Conservation (phyloP, 176 grass and related monocot species). For the Olyra latifolia region DNA sequence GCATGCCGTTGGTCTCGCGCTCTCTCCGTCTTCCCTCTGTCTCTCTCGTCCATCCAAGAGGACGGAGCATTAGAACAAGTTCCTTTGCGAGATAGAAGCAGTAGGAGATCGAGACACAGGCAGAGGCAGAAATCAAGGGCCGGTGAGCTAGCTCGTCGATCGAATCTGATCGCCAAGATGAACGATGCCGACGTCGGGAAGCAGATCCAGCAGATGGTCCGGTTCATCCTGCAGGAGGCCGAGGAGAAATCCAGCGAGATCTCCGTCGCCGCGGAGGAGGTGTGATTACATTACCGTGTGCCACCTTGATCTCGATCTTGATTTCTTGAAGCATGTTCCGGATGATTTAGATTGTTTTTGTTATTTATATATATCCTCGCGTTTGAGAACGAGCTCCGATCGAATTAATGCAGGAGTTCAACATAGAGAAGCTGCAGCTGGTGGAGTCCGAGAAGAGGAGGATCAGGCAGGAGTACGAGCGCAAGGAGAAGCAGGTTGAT, state of each 20-base stretch:
- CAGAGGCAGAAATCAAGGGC: neutral
- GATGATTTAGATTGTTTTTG: neutral
- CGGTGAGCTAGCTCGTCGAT: neutral
- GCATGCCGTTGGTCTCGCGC: neutral
- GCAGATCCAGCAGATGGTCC: slow-evolving; percentile 86
- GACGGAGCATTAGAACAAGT: neutral
- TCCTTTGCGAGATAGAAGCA: neutral
- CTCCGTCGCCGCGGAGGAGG: slow-evolving; percentile 72
- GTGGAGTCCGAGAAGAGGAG: slow-evolving; percentile 68
- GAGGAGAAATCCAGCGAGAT: slow-evolving; percentile 91
- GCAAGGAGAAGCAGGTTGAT: slow-evolving; percentile 80
- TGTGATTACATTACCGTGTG: neutral
- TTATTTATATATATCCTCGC: neutral
- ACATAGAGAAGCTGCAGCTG: slow-evolving; percentile 84
- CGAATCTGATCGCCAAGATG: slow-evolving; percentile 48
- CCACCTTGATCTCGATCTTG: neutral
- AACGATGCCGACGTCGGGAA: slow-evolving; percentile 75
- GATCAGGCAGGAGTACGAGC: slow-evolving; percentile 74
- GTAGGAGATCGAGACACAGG: neutral
- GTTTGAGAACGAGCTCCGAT: neutral
- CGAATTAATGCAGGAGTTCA: slow-evolving; percentile 57
- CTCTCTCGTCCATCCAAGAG: slow-evolving; percentile 18
- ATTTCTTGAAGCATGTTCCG: neutral
- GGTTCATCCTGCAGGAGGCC: slow-evolving; percentile 89
- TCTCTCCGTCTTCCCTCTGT: neutral